These are phyloP conservation scores for Aristolochia fimbriata DNA, from an alignment of 164 flowering plant species.

Conservation along the genomic window DNA sequence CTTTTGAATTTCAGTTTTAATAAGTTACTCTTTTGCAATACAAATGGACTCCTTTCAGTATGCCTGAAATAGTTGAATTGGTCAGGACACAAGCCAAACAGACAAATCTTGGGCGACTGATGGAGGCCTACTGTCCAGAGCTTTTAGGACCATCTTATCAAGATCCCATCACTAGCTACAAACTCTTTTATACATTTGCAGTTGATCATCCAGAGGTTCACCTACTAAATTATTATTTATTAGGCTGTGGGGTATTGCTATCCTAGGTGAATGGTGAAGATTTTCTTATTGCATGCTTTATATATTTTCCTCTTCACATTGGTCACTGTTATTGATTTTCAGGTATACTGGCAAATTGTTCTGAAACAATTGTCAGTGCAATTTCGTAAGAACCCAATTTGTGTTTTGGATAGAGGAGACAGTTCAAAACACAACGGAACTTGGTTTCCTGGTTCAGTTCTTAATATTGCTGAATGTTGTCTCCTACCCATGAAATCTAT, in stretches of 20 bases:
- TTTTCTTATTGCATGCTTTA: too few species aligned
- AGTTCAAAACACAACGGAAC: constrained; percentile 58
- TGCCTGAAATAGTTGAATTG: constrained; percentile 1
- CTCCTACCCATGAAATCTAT: constrained; percentile 36
- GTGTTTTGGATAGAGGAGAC: constrained; percentile 53
- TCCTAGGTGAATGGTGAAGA: too few species aligned
- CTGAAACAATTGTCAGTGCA: constrained; percentile 59
- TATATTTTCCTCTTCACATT: too few species aligned
- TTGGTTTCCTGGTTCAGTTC: constrained; percentile 77
- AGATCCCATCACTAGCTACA: constrained; percentile 75
- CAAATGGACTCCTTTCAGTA: too few species aligned
- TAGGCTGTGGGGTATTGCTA: too few species aligned
- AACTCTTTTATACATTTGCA: constrained; percentile 53
- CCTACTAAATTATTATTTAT: neutral
- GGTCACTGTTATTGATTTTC: too few species aligned
- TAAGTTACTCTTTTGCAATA: too few species aligned
- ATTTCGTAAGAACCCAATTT: constrained; percentile 48
- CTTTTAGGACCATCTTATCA: constrained; percentile 55
- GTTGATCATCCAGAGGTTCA: constrained; percentile 68
- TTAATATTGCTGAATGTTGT: constrained; percentile 89
- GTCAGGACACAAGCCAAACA: constrained; percentile 35
- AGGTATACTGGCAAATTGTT: constrained; percentile 73
- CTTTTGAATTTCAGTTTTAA: too few species aligned
- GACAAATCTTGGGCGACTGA: constrained; percentile 61
- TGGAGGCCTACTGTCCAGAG: constrained; percentile 68